Percentiles rank a stretch among this genome's conserved stretches.
phyloP scores from a whole-genome alignment of 2,329 filamentous ascomycete genomes.

The Plenodomus biglobosus region DNA sequence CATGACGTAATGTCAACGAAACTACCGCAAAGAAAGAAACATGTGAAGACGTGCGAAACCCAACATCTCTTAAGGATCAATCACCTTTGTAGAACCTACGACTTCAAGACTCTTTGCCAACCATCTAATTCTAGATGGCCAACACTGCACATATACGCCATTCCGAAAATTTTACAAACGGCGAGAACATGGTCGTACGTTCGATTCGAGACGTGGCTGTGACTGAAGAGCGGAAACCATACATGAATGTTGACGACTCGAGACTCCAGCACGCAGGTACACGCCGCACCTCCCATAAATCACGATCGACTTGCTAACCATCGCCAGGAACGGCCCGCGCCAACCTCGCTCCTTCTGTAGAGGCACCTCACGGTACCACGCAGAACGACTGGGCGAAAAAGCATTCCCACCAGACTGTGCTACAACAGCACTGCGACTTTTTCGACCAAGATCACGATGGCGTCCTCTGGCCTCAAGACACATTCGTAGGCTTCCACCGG shows the following conservation, averaged over 20 bases:
- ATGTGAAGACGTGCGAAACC: background rate
- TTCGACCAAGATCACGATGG: conserved; percentile 57
- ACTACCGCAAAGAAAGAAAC: background rate
- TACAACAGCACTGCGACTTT: conserved; percentile 58
- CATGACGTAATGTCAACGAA: background rate
- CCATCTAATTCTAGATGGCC: background rate
- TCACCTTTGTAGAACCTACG: background rate
- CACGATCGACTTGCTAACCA: background rate
- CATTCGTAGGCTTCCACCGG: conserved; percentile 50
- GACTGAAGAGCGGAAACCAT: conserved; percentile 14
- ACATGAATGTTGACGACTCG: conserved; percentile 7
- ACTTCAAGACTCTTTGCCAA: background rate
- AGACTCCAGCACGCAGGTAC: conserved; percentile 18
- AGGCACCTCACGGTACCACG: conserved; percentile 48
- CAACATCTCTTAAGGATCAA: too few species aligned
- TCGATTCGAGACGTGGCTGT: conserved; percentile 12
- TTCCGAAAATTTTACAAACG: background rate
- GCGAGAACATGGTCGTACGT: conserved; percentile 3
- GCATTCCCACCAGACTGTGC: conserved; percentile 48
- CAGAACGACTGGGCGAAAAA: conserved; percentile 42
- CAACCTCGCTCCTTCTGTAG: conserved; percentile 45
- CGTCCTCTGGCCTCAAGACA: conserved; percentile 57
- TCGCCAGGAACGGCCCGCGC: conserved; percentile 45
- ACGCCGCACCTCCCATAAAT: background rate
- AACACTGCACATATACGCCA: background rate